phyloP scores from a whole-genome alignment of 306 rosid species.

The Albizia julibrissin region DNA sequence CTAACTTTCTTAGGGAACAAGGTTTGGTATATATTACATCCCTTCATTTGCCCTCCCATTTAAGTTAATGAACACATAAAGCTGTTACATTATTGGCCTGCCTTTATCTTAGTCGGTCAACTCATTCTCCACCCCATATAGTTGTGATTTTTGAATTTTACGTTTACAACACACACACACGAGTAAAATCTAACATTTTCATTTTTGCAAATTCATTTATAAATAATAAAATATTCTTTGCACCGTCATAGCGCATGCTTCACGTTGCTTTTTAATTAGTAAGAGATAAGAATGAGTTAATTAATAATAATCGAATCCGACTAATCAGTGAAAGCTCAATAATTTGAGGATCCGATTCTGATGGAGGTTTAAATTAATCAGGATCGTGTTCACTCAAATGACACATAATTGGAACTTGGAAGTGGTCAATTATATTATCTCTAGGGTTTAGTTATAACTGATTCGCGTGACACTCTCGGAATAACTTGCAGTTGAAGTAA shows the following conservation, averaged over 20 bases:
- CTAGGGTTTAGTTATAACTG: not conserved
- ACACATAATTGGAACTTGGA: not conserved
- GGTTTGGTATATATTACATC: not conserved
- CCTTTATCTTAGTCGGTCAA: too few relatives aligned
- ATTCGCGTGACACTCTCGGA: not conserved
- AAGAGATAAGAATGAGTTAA: not conserved
- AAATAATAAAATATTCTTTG: too few relatives aligned
- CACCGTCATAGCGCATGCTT: not conserved
- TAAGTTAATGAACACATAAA: not conserved
- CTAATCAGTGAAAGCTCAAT: not conserved
- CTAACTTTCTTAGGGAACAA: not conserved
- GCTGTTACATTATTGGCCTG: not conserved
- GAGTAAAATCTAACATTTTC: not conserved
- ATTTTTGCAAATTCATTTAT: not conserved
- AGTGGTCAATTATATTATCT: not conserved
- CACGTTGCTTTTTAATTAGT: not conserved
- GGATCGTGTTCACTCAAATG: not conserved
- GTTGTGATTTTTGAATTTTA: too few relatives aligned
- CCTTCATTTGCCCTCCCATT: constrained; percentile 8
- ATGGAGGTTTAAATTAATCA: not conserved
- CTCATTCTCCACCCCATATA: too few relatives aligned
- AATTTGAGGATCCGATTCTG: not conserved
- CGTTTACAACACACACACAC: not conserved
- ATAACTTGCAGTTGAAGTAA: not conserved
- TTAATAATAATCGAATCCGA: not conserved